Evolutionary conservation across 2,329 filamentous ascomycete species (phyloP), one percentile per base, ranked within the genome.

Genomic region (Cryphonectria carpinicola): DNA sequence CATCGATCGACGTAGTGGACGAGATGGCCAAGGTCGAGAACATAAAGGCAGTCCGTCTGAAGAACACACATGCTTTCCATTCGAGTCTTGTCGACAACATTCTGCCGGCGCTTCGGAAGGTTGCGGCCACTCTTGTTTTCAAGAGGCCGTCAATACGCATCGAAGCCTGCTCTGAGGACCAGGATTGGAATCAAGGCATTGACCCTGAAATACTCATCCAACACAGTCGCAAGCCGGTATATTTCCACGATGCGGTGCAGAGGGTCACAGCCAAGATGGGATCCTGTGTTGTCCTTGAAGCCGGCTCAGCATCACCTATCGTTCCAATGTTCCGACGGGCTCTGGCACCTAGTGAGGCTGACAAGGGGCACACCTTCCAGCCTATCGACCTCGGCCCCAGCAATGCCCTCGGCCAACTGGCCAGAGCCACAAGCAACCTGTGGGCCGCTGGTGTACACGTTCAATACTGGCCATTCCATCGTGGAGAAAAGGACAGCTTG

Each of bases 171-270:
- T 74, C 73, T n/a, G 70, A 72, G 43, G 65, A 46, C 3, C 43
- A 72, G 46, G 14, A 35, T 32, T 70, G 65, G 70, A 67, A 43
- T 1, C 22, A 66, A 25, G 35, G 14, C 3, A 69, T 72, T 1
- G 69, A 61, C 1, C n/a, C 70, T 4, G 68, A 73, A 1, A 73
- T 73, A 3, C 63, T 80, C 11, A 74, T 74, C 0, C 61, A 75
- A 10, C 81, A 82, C 28, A 78, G 77, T 49, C 75, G 80, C 2
- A 41, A 76, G 1, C 78, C 80, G 0, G 81, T 82, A 0, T 80
- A 74, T 67, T 81, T 81, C 62, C n/a, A 73, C 28, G 72, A 79
- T 10, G 79, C 80, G 1, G 52, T 80, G 1, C 63, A 74, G 8
- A 70, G 80, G 22, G 46, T 81, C 0, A 71, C 71, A 10, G 65